Conservation (phyloP, 768 basidiomycete species). For the Termitomyces eurrhizus region DNA sequence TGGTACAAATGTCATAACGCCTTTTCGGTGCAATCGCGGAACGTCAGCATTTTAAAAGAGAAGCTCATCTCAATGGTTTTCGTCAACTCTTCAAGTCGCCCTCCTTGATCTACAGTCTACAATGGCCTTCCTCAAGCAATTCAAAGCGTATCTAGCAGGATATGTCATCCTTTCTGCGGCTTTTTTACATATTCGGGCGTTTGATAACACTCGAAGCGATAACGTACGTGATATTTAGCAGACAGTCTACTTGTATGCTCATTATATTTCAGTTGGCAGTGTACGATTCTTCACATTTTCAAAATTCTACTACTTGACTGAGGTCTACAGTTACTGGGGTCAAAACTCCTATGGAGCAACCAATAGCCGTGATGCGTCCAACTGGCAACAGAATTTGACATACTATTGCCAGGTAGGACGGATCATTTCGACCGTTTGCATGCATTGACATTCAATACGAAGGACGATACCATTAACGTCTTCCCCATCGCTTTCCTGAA, state of each 20-base stretch:
- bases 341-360: slow-evolving; percentile 71
- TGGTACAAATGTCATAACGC: not conserved
- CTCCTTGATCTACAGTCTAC: not conserved
- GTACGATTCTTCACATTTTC: slow-evolving; percentile 26
- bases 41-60: slow-evolving; percentile 6
- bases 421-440: not conserved
- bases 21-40: slow-evolving; percentile 4
- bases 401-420: slow-evolving; percentile 48
- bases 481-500: slow-evolving; percentile 62
- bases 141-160: not conserved
- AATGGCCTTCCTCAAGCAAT: slow-evolving; percentile 10
- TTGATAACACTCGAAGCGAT: slow-evolving; percentile 30
- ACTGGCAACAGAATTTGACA: slow-evolving; percentile 57
- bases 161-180: slow-evolving; percentile 5
- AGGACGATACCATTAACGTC: slow-evolving; percentile 56
- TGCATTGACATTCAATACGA: not conserved
- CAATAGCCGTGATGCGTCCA: slow-evolving; percentile 38
- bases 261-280: slow-evolving; percentile 43
- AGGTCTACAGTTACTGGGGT: slow-evolving; percentile 56
- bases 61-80: not conserved
- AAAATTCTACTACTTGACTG: not conserved
- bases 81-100: slow-evolving; percentile 2
- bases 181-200: slow-evolving; percentile 17
- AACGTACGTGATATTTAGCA: slow-evolving; percentile 25
- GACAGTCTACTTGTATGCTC: not conserved